A percentile compares a stretch with the other conserved stretches of the same genome.
phyloP scores from a whole-genome alignment of 1,284 basidiomycete genomes.

The Caloboletus firmus region DNA sequence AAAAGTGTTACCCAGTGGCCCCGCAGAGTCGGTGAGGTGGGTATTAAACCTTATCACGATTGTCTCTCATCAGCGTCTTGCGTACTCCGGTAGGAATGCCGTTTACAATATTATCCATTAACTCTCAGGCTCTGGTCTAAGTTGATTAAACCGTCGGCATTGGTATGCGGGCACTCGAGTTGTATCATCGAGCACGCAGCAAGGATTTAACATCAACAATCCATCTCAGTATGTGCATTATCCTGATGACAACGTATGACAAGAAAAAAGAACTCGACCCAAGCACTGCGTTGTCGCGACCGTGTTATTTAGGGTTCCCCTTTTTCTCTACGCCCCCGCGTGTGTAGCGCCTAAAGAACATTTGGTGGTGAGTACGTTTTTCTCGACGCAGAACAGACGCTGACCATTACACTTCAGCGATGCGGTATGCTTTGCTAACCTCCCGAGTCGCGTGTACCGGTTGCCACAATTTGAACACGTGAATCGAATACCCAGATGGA shows the following conservation, averaged over 20 bases:
- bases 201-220: background rate
- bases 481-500: conserved; percentile 13
- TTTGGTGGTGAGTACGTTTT: background rate
- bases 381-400: background rate
- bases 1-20: background rate
- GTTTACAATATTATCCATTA: background rate
- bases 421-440: conserved; percentile 4
- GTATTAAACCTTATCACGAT: background rate
- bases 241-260: background rate
- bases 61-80: too few relatives aligned
- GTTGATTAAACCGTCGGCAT: background rate
- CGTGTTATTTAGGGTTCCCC: background rate
- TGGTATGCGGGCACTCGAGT: too few relatives aligned
- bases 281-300: too few relatives aligned
- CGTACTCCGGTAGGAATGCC: background rate
- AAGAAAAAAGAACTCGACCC: too few relatives aligned
- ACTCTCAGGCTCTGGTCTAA: background rate
- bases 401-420: conserved; percentile 11
- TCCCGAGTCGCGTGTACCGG: background rate
- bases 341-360: background rate
- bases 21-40: background rate
- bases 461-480: conserved; percentile 14
- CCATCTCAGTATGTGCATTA: background rate
- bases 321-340: background rate
- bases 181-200: background rate